A percentile compares a stretch with the other conserved stretches of the same genome.
phyloP scores from a whole-genome alignment of 495 filamentous ascomycete species.

The Ramalina intermedia region DNA sequence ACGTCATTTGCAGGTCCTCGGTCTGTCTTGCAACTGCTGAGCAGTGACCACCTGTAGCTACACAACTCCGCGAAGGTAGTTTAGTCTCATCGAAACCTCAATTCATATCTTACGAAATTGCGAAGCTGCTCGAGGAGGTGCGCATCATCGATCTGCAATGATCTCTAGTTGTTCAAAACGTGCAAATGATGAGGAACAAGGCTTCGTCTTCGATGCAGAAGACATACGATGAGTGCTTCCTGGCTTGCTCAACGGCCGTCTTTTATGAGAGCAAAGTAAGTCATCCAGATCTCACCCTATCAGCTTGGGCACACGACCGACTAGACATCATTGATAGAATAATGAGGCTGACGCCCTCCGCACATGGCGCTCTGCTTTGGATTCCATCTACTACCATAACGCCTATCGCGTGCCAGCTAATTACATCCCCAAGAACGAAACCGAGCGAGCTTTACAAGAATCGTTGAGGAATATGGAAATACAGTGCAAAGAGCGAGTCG shows the following conservation, averaged over 20 bases:
- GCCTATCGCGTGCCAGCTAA: conserved; percentile 54
- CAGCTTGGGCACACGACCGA: conserved; percentile 2
- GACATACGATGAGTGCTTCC: conserved; percentile 91
- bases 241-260: conserved; percentile 86
- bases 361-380: conserved; percentile 82
- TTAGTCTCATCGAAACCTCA: too few species aligned
- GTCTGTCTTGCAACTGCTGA: too few species aligned
- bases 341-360: conserved; percentile 85
- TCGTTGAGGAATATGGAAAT: conserved; percentile 70
- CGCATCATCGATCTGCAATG: too few species aligned
- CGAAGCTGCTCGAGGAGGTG: too few species aligned
- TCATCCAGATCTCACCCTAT: background rate
- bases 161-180: too few species aligned
- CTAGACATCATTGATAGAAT: conserved; percentile 38
- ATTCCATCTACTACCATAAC: conserved; percentile 82
- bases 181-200: conserved; percentile 64
- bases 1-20: too few species aligned
- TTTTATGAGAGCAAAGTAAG: conserved; percentile 84
- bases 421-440: conserved; percentile 65
- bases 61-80: too few species aligned
- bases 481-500: conserved; percentile 88
- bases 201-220: conserved; percentile 75
- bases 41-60: too few species aligned
- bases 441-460: conserved; percentile 68
- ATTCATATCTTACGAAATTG: too few species aligned